Evolutionary conservation across 108 stramenopile genomes (phyloP).

Genomic region (Craspedostauros australis): DNA sequence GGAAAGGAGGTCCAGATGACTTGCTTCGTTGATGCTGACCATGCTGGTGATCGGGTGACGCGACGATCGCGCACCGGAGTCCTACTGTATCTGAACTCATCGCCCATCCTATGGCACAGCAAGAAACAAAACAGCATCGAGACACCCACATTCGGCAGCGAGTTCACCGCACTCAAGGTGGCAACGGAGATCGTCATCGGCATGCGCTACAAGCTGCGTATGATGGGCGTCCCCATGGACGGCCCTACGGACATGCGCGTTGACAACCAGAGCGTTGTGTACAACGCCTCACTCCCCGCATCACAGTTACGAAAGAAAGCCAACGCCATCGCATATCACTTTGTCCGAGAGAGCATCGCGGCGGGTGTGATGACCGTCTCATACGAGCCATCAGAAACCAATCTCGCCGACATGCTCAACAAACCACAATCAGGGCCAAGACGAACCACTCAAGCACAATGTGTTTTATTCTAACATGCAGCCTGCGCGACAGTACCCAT

Average conservation of each 20-base stretch:
- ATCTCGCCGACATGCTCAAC: no score
- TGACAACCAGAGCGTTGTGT: constrained; percentile 7
- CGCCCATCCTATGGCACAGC: constrained; percentile 17
- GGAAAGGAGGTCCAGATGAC: no score
- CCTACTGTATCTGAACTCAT: constrained; percentile 12
- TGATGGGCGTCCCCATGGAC: constrained; percentile 3
- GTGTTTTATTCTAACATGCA: no score
- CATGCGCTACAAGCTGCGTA: constrained; percentile 21
- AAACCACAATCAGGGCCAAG: no score
- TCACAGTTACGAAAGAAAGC: constrained; percentile 36
- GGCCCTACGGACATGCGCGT: background rate
- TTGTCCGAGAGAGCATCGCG: no score
- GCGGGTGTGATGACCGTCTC: no score
- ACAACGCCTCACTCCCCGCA: constrained; percentile 14
- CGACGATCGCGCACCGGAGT: constrained; percentile 15
- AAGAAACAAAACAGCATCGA: constrained; percentile 25
- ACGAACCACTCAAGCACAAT: no score
- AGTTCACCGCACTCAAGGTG: constrained; percentile 12
- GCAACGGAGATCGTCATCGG: constrained; percentile 19
- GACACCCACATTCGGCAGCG: no score
- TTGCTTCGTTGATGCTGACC: no score
- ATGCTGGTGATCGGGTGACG: constrained; percentile 24
- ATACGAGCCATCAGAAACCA: no score
- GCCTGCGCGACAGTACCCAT: no score
- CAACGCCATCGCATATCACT: no score